A percentile compares a stretch with the other conserved stretches of the same genome.
Conservation (phyloP, 2,329 filamentous ascomycete genomes). For the Rhynchosporium graminicola region DNA sequence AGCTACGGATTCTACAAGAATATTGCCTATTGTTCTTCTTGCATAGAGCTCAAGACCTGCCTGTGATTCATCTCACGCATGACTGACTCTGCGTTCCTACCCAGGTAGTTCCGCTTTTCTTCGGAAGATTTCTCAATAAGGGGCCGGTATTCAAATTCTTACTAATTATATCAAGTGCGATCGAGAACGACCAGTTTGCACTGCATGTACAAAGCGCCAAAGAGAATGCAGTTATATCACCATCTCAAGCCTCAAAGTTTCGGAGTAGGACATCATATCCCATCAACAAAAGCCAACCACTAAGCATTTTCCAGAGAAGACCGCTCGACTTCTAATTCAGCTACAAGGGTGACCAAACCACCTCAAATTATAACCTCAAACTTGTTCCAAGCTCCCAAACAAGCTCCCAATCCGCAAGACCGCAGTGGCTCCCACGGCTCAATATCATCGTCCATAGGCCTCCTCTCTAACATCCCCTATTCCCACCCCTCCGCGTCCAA, state of each 20-base stretch:
- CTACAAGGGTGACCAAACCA: conserved; percentile 58
- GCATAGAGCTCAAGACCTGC: too few relatives aligned
- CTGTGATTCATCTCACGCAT: too few relatives aligned
- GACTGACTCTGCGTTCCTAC: too few relatives aligned
- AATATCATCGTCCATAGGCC: conserved; percentile 49
- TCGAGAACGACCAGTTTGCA: conserved; percentile 67
- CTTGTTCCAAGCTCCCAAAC: conserved; percentile 31
- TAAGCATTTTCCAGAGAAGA: conserved; percentile 50
- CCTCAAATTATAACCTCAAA: conserved; percentile 52
- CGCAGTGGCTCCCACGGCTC: conserved; percentile 35
- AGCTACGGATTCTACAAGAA: too few relatives aligned
- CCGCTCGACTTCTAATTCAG: conserved; percentile 51
- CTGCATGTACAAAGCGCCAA: conserved; percentile 74
- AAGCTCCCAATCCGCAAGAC: conserved; percentile 29
- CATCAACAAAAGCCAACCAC: neutral
- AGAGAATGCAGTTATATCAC: conserved; percentile 74
- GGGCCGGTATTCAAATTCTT: neutral
- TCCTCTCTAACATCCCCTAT: conserved; percentile 73
- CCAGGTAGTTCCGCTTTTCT: too few relatives aligned
- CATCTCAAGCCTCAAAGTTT: conserved; percentile 54
- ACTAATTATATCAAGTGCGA: conserved; percentile 68
- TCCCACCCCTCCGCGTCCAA: conserved; percentile 71
- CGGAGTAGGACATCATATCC: neutral
- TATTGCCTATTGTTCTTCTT: too few relatives aligned
- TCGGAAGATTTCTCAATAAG: neutral